Conservation (phyloP, 176 grass and related monocot genomes). For the Otatea glauca region DNA sequence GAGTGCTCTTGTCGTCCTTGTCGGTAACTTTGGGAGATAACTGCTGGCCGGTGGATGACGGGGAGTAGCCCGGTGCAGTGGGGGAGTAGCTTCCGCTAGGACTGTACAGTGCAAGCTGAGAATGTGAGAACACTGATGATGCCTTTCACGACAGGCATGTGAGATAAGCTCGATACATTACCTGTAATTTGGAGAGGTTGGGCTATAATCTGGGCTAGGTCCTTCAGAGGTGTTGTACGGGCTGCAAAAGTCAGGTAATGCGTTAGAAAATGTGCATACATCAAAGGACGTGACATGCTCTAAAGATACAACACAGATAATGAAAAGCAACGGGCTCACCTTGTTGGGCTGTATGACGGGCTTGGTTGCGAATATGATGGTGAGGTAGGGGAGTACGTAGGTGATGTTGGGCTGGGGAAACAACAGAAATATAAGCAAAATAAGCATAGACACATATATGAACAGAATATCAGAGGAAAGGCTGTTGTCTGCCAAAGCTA, state of each 20-base stretch:
- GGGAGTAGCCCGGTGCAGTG: constrained; percentile 83
- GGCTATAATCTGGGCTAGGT: constrained; percentile 81
- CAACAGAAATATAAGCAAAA: constrained; percentile 29
- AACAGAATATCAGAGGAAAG: not conserved
- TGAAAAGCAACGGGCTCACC: constrained; percentile 42
- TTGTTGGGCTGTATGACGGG: constrained; percentile 86
- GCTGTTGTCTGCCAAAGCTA: constrained; percentile 2
- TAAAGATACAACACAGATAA: not conserved
- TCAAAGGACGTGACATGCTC: not conserved
- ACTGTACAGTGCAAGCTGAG: constrained; percentile 43
- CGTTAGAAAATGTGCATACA: constrained; percentile 14
- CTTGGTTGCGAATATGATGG: constrained; percentile 81
- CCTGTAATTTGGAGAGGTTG: constrained; percentile 94
- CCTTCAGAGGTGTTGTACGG: constrained; percentile 68
- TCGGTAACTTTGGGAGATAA: constrained; percentile 60
- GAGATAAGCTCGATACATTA: constrained; percentile 16
- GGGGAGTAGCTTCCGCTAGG: constrained; percentile 95
- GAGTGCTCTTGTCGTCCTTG: constrained; percentile 52
- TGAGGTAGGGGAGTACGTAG: constrained; percentile 88
- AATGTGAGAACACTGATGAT: constrained; percentile 14
- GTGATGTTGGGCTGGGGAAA: constrained; percentile 72
- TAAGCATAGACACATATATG: constrained; percentile 1
- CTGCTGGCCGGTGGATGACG: constrained; percentile 68
- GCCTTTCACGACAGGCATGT: not conserved
- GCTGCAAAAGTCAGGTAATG: constrained; percentile 39